phyloP scores from a whole-genome alignment of 331 rosid species.

The Ulmus americana region DNA sequence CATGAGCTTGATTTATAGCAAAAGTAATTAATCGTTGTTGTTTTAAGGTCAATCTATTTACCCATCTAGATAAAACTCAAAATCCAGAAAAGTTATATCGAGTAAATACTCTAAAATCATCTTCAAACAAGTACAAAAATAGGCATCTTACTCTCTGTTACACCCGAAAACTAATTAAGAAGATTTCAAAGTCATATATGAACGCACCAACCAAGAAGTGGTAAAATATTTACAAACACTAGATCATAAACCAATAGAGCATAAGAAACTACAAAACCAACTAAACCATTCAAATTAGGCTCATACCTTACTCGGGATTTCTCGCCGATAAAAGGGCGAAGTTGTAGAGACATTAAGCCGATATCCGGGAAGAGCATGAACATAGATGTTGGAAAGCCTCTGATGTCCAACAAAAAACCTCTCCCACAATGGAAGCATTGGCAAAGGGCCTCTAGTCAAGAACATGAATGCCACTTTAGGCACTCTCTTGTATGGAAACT shows the following conservation, averaged over 20 bases:
- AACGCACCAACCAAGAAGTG: too few species aligned
- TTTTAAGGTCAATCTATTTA: too few species aligned
- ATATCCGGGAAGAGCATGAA: slow-evolving; percentile 58
- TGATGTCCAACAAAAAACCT: slow-evolving; percentile 62
- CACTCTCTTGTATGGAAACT: slow-evolving; percentile 44
- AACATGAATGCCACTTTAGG: slow-evolving; percentile 93
- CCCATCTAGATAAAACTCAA: too few species aligned
- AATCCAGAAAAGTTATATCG: too few species aligned
- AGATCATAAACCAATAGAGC: background rate
- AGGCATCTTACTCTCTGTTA: too few species aligned
- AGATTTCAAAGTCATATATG: too few species aligned
- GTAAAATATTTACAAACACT: too few species aligned
- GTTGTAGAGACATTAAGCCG: slow-evolving; percentile 43
- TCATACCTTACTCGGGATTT: slow-evolving; percentile 79
- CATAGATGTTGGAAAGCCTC: slow-evolving; percentile 54
- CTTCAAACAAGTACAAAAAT: too few species aligned
- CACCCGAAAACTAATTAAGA: too few species aligned
- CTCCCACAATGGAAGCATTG: slow-evolving; percentile 85
- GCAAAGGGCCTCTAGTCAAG: slow-evolving; percentile 81
- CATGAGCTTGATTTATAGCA: too few species aligned
- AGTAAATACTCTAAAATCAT: too few species aligned
- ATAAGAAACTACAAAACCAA: background rate
- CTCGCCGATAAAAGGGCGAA: slow-evolving; percentile 56
- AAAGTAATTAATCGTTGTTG: too few species aligned
- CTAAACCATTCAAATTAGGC: background rate